These are phyloP conservation scores for Russula ochroleuca DNA, from an alignment of 768 basidiomycete genomes.

Conservation along the genomic window DNA sequence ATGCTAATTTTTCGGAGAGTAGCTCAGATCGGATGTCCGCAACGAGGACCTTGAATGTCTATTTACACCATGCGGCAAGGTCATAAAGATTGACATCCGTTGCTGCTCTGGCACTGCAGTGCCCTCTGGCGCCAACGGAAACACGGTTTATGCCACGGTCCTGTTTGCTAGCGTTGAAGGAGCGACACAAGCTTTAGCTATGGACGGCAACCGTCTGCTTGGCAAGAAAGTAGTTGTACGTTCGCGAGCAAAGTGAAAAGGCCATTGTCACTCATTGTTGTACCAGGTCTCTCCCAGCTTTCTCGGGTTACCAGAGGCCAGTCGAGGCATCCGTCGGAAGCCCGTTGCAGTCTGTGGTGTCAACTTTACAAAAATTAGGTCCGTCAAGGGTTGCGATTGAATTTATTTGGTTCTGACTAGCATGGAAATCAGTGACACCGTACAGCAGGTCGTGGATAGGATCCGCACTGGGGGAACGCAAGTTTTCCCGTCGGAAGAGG, in stretches of 20 bases:
- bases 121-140: not conserved
- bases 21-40: slow-evolving; percentile 34
- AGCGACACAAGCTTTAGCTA: not conserved
- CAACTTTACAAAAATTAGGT: slow-evolving; percentile 10
- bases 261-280: not conserved
- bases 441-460: not conserved
- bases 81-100: slow-evolving; percentile 39
- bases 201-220: slow-evolving; percentile 3
- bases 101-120: slow-evolving; percentile 30
- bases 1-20: not conserved
- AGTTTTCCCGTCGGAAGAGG: not conserved
- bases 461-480: slow-evolving; percentile 6
- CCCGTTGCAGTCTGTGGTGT: not conserved
- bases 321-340: not conserved
- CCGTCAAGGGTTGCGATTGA: not conserved
- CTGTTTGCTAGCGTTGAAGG: not conserved
- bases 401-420: not conserved
- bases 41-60: slow-evolving; percentile 34
- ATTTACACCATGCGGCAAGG: slow-evolving; percentile 40
- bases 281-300: slow-evolving; percentile 19
- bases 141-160: slow-evolving; percentile 18
- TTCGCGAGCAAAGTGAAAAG: not conserved
- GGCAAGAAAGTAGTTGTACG: slow-evolving; percentile 15
- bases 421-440: not conserved
- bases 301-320: slow-evolving; percentile 15